Conservation (phyloP, 2,329 filamentous ascomycete genomes). For the Colletotrichum melonis region DNA sequence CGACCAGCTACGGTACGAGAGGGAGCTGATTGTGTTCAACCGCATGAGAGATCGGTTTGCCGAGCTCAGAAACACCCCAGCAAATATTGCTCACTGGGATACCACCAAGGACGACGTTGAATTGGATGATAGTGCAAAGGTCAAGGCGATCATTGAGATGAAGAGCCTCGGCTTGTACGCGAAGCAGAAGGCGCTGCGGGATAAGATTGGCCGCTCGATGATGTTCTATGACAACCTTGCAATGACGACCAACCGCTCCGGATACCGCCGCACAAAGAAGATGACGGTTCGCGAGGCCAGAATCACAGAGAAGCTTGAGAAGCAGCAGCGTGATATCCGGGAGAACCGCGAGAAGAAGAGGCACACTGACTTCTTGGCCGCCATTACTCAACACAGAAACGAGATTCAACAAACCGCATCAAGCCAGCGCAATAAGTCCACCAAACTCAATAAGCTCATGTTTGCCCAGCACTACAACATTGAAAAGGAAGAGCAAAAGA, state of each 20-base stretch:
- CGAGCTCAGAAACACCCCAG: constrained; percentile 85
- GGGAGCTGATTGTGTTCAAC: constrained; percentile 90
- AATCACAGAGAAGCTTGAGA: constrained; percentile 98
- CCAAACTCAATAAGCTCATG: constrained; percentile 93
- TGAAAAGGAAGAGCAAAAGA: constrained; percentile 99
- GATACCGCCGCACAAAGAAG: constrained; percentile 96
- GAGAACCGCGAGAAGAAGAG: constrained; percentile 98
- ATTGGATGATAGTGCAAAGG: constrained; percentile 84
- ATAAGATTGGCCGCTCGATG: constrained; percentile 91
- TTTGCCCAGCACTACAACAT: constrained; percentile 91
- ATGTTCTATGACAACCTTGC: constrained; percentile 95
- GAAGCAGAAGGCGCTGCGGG: constrained; percentile 87
- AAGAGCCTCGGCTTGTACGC: constrained; percentile 90
- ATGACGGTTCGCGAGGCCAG: constrained; percentile 94
- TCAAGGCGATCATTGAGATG: constrained; percentile 93
- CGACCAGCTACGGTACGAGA: constrained; percentile 85
- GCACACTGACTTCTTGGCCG: constrained; percentile 89
- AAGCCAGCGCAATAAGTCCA: constrained; percentile 77
- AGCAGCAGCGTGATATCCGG: constrained; percentile 95
- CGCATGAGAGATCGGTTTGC: constrained; percentile 86
- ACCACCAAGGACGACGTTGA: constrained; percentile 74
- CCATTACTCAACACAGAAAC: constrained; percentile 83
- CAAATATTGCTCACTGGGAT: constrained; percentile 90
- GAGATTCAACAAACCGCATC: constrained; percentile 78
- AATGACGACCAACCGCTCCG: constrained; percentile 93